These are phyloP conservation scores for Castanea crenata DNA, from an alignment of 306 rosid genomes.

Conservation along the genomic window DNA sequence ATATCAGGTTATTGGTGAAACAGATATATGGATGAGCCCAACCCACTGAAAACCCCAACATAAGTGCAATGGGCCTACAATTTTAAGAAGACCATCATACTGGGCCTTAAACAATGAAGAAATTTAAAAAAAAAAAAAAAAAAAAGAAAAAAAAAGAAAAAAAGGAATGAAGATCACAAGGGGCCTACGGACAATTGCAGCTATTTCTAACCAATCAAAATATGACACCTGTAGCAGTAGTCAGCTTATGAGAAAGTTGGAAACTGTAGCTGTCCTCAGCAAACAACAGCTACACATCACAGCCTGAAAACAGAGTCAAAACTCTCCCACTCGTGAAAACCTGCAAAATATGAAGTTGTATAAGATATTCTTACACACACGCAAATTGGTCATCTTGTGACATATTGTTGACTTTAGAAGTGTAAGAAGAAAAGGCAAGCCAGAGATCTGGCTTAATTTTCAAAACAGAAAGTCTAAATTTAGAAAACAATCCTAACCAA, in stretches of 20 bases:
- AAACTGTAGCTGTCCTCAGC: conserved; percentile 8
- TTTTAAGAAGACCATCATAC: no score
- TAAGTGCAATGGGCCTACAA: no score
- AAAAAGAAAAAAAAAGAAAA: no score
- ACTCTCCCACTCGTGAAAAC: conserved; percentile 22
- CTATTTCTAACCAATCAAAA: not conserved
- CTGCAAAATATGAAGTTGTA: conserved; percentile 20
- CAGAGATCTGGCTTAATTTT: conserved; percentile 16
- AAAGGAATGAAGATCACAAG: no score
- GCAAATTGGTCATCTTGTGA: conserved; percentile 15
- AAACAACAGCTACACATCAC: conserved; percentile 13
- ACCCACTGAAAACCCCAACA: no score
- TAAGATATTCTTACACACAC: conserved; percentile 20
- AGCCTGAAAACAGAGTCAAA: conserved; percentile 17
- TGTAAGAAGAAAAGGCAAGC: not conserved
- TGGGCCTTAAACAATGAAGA: no score
- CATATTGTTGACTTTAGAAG: not conserved
- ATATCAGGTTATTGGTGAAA: no score
- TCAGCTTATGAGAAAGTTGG: not conserved
- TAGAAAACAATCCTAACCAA: conserved; percentile 9
- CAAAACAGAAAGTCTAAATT: conserved; percentile 29
- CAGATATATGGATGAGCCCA: no score
- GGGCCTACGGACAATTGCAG: not conserved
- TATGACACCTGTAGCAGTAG: not conserved
- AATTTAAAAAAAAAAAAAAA: no score